Percentiles rank a stretch among this genome's conserved stretches.
Conservation (phyloP, 331 rosid species). For the Spiraea crenata region DNA sequence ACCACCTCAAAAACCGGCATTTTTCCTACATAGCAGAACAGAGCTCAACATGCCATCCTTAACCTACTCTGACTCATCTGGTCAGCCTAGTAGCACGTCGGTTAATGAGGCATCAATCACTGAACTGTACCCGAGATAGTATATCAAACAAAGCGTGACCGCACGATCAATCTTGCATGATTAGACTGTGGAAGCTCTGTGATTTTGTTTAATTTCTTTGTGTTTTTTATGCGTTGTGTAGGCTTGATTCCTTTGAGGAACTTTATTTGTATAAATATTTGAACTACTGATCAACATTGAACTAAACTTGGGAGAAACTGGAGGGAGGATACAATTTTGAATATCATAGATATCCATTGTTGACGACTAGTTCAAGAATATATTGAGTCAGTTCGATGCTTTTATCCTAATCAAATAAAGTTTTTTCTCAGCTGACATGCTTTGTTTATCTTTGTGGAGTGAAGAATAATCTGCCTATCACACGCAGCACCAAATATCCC, state of each 20-base stretch:
- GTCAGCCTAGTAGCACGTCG: not conserved
- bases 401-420: too few relatives aligned
- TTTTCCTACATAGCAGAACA: not conserved
- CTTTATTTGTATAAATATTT: too few relatives aligned
- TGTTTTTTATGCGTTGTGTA: too few relatives aligned
- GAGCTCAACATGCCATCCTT: not conserved
- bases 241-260: too few relatives aligned
- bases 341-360: slow-evolving; percentile 28
- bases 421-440: too few relatives aligned
- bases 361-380: not conserved
- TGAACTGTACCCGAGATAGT: not conserved
- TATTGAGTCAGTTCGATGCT: too few relatives aligned
- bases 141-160: not conserved
- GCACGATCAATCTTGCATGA: not conserved
- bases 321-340: slow-evolving; percentile 22
- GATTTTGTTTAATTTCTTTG: not conserved
- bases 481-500: too few relatives aligned
- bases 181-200: not conserved
- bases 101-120: not conserved
- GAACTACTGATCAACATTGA: too few relatives aligned
- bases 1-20: slow-evolving; percentile 15
- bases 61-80: not conserved
- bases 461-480: too few relatives aligned
- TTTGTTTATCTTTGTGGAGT: too few relatives aligned
- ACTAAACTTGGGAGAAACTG: slow-evolving; percentile 36